Evolutionary conservation across 1,284 basidiomycete genomes (phyloP).

Genomic region (Austroboletus niveus): DNA sequence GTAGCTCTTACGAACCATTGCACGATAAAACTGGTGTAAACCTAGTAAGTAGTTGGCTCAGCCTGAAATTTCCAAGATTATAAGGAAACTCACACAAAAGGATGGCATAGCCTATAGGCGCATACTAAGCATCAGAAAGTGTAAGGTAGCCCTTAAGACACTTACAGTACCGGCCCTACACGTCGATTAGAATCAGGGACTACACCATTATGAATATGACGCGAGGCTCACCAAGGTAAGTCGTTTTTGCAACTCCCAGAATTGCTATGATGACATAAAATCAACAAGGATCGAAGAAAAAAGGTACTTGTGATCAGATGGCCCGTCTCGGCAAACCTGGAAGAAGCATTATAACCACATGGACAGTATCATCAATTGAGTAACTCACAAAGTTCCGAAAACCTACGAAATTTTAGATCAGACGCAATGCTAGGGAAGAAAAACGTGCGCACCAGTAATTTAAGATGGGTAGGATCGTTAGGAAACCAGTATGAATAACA

Average conservation of each 20-base stretch:
- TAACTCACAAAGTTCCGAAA: constrained; percentile 1
- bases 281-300: neutral
- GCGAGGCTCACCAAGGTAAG: constrained; percentile 5
- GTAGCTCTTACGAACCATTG: constrained; percentile 7
- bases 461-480: constrained; percentile 1
- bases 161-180: constrained; percentile 15
- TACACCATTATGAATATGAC: neutral
- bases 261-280: constrained; percentile 1
- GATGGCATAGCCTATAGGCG: neutral
- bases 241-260: constrained; percentile 1
- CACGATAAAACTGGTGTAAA: neutral
- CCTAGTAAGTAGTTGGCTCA: neutral
- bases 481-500: constrained; percentile 15
- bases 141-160: neutral
- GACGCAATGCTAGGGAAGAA: neutral
- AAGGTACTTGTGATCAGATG: constrained; percentile 1
- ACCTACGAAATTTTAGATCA: constrained; percentile 4
- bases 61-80: neutral
- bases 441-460: constrained; percentile 3
- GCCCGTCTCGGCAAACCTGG: constrained; percentile 6
- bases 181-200: neutral
- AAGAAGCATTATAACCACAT: neutral
- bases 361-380: too few relatives aligned
- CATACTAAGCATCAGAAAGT: neutral
- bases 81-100: neutral